phyloP scores from a whole-genome alignment of 768 basidiomycete species.

The Trametes cubensis region DNA sequence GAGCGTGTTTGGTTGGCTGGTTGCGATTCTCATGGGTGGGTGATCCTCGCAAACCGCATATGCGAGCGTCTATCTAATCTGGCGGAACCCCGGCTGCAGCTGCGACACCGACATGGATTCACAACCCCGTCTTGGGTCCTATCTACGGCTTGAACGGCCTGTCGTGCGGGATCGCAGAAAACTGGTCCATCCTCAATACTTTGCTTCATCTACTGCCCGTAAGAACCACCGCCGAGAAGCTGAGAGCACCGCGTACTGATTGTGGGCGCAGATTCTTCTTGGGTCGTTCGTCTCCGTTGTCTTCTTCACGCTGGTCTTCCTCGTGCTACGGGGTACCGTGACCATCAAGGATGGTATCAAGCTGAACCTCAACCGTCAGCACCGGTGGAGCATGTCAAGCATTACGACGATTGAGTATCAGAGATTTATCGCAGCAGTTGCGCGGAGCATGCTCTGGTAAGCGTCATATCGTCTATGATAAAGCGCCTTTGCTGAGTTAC shows the following conservation, averaged over 20 bases:
- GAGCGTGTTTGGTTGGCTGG: constrained; percentile 57
- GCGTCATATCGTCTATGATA: constrained; percentile 25
- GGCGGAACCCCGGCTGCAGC: background rate
- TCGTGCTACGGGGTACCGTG: constrained; percentile 62
- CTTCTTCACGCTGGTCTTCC: constrained; percentile 63
- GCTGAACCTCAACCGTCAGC: constrained; percentile 45
- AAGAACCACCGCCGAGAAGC: constrained; percentile 23
- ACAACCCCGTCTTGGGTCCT: constrained; percentile 39
- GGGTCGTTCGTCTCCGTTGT: constrained; percentile 56
- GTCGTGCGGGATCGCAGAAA: constrained; percentile 52
- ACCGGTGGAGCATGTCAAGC: constrained; percentile 21
- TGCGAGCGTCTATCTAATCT: background rate
- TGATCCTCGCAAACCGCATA: background rate
- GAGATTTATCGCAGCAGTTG: constrained; percentile 61
- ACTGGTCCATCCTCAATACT: constrained; percentile 48
- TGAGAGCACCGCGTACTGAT: background rate
- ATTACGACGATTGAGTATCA: constrained; percentile 51
- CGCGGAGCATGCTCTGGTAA: constrained; percentile 72
- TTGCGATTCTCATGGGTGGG: constrained; percentile 54
- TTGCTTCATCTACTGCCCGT: constrained; percentile 68
- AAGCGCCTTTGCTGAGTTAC: constrained; percentile 4
- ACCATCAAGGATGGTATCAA: constrained; percentile 53
- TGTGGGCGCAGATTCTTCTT: constrained; percentile 52
- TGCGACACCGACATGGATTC: constrained; percentile 28
- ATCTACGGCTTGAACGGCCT: constrained; percentile 57